These are phyloP conservation scores for Niebla homalea DNA, from an alignment of 495 filamentous ascomycete genomes.

Conservation along the genomic window DNA sequence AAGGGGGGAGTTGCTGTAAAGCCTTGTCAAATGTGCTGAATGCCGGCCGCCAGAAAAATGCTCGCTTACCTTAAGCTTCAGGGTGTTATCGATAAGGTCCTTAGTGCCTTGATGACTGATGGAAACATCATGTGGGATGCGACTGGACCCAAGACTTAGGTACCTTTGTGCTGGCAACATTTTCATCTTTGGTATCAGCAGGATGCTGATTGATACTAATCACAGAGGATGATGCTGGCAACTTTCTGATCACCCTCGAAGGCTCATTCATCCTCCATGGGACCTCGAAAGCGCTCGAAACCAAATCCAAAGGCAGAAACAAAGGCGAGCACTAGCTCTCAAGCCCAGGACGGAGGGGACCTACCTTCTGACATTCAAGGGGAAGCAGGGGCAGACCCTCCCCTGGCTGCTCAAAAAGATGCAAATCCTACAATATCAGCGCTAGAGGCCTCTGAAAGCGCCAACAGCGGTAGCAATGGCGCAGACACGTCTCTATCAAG, in stretches of 20 bases:
- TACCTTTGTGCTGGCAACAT: slow-evolving; percentile 11
- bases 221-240: too few species aligned
- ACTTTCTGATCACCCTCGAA: too few species aligned
- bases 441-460: neutral
- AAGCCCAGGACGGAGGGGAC: slow-evolving; percentile 14
- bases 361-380: slow-evolving; percentile 6
- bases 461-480: neutral
- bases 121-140: neutral
- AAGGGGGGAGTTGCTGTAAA: neutral
- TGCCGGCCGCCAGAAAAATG: neutral
- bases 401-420: neutral
- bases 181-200: too few species aligned
- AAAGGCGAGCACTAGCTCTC: slow-evolving; percentile 21
- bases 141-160: slow-evolving; percentile 25
- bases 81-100: neutral
- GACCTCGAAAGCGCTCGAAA: slow-evolving; percentile 51
- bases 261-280: slow-evolving; percentile 22
- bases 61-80: neutral
- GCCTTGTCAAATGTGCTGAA: neutral
- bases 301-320: slow-evolving; percentile 36
- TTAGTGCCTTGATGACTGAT: neutral
- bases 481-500: slow-evolving; percentile 15
- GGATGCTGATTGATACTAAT: too few species aligned
- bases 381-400: neutral
- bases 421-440: too few species aligned